A percentile compares a stretch with the other conserved stretches of the same genome.
Evolutionary conservation across 2,329 filamentous ascomycete species (phyloP).

Genomic region (Tolypocladium tropicale): DNA sequence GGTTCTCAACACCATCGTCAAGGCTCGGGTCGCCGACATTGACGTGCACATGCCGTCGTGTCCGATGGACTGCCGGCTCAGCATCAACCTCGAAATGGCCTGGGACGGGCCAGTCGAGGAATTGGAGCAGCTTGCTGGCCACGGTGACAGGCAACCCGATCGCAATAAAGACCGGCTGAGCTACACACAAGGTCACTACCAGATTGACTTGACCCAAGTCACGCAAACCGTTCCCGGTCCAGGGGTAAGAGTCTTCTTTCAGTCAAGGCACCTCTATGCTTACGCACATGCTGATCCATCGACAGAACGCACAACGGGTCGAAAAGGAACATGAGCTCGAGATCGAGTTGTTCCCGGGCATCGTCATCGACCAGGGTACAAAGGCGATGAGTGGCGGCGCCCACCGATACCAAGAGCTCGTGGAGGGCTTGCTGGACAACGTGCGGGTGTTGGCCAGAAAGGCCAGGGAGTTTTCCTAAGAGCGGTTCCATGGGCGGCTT

Average conservation of each 20-base stretch:
- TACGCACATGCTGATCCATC: constrained; percentile 2
- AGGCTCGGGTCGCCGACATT: constrained; percentile 79
- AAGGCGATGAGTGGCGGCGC: constrained; percentile 39
- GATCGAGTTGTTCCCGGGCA: constrained; percentile 57
- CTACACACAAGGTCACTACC: constrained; percentile 79
- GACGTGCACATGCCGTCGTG: constrained; percentile 71
- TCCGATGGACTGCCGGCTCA: constrained; percentile 83
- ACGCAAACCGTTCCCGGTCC: constrained; percentile 33
- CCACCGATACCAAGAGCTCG: constrained; percentile 55
- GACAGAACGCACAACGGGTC: constrained; percentile 25
- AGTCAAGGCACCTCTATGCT: constrained; percentile 1
- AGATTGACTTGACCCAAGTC: constrained; percentile 90
- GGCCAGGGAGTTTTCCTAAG: constrained; percentile 20
- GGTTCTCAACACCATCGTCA: constrained; percentile 77
- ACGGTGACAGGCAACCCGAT: constrained; percentile 37
- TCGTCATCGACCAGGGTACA: constrained; percentile 56
- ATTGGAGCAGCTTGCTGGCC: constrained; percentile 30
- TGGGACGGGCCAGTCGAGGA: constrained; percentile 61
- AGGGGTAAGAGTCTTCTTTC: constrained; percentile 20
- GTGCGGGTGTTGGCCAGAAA: constrained; percentile 47
- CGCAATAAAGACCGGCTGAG: constrained; percentile 85
- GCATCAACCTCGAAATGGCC: constrained; percentile 87
- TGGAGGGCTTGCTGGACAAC: constrained; percentile 69
- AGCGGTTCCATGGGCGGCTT: neutral
- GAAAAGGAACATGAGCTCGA: constrained; percentile 74